Base-by-base conservation (phyloP, 306 rosid genomes). In the Vigna unguiculata region DNA sequence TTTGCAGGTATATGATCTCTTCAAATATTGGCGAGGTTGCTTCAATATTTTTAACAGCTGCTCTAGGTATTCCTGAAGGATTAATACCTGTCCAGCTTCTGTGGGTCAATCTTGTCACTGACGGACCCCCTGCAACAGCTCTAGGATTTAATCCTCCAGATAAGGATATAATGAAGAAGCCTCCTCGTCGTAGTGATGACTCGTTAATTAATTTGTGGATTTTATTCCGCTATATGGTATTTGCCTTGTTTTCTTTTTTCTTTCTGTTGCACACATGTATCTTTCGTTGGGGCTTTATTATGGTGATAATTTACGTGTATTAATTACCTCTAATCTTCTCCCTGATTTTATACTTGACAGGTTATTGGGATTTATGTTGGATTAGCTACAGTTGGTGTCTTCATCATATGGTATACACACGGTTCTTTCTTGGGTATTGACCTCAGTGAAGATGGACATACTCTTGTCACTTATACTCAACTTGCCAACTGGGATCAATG, bases 71-170 rank as follows among this genome's bases (percentile, higher is more conserved):
- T 81, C 98, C 98, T 10, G 98, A 95, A 83, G 98, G 97, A 65
- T 74, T 95, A 92, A 90, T 95, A 61, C 98, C 98, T 25, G 98
- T 95, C 77, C 98, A 92, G 83, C 98, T 95, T 81, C 88, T 95
- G 74, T 95, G 98, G 98, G 98, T 95, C 79, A 95, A 95, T 82
- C 97, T 95, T 61, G 97, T 95, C 69, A 92, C 98, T 1, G 98
- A 95, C 82, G 98, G 98, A 55, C 98, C 97, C 57, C 98, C 98
- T 11, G 98, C 98, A 14, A 95, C 98, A 4, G 97, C 98, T 40
- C 81, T 95, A 83, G 98, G 98, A 76, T 95, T 95, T 68, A 95
- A 92, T 79, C 97, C 98, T 82, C 98, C 93, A 0, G 97, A 95
- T 72, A 88, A 77, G 53, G 96, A 95, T 76, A 88, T 95, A 71